Evolutionary conservation across 2,329 filamentous ascomycete genomes (phyloP).

Genomic region (Fusarium caatingaense): DNA sequence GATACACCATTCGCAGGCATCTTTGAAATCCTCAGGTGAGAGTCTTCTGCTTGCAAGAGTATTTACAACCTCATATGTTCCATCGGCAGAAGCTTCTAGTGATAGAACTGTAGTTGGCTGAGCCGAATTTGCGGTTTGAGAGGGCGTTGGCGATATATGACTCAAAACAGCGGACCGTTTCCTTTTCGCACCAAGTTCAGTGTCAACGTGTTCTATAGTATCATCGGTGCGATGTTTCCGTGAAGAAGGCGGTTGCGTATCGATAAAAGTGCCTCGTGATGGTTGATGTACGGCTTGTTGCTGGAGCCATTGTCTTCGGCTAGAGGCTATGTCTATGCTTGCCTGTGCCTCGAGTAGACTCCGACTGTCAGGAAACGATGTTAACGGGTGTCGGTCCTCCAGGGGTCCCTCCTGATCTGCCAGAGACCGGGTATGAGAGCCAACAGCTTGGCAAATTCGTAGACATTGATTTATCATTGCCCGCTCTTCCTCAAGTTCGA

Average conservation of each 20-base stretch:
- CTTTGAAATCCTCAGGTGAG: constrained; percentile 5
- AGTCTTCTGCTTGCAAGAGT: background rate
- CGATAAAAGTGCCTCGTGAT: too few species aligned
- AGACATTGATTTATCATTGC: constrained; percentile 54
- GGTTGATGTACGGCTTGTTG: too few species aligned
- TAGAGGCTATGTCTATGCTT: too few species aligned
- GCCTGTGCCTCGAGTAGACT: constrained; percentile 48
- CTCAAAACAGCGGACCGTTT: accelerated
- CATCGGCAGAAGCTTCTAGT: too few species aligned
- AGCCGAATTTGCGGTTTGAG: accelerated
- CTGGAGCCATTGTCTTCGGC: too few species aligned
- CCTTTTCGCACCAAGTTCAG: too few species aligned
- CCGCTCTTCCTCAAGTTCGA: constrained; percentile 52
- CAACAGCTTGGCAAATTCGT: constrained; percentile 53
- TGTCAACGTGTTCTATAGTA: accelerated
- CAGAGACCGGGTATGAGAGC: constrained; percentile 50
- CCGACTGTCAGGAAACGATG: background rate
- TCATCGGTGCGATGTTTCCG: too few species aligned
- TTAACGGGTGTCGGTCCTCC: constrained; percentile 20
- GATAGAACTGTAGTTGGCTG: too few species aligned
- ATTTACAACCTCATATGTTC: too few species aligned
- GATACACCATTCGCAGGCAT: constrained; percentile 14
- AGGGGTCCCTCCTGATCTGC: constrained; percentile 44
- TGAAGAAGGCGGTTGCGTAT: too few species aligned
- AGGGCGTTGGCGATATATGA: too few species aligned